Evolutionary conservation across 1,284 basidiomycete species (phyloP), one percentile per base, ranked within the genome.

Genomic region (Tilletia setariae): DNA sequence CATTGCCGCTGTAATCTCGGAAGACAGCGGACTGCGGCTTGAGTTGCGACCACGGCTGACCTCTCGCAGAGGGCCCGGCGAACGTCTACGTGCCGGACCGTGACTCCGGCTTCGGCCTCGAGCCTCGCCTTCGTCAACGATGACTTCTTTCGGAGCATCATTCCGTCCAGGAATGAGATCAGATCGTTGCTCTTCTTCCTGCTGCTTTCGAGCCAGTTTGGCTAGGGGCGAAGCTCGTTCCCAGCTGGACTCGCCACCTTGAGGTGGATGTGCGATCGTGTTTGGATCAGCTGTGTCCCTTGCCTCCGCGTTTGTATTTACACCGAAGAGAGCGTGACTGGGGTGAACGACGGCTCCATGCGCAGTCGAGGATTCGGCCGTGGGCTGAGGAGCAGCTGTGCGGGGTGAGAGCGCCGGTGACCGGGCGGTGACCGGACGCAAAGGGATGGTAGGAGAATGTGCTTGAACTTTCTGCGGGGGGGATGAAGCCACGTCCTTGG

Each of bases 141-240:
- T 11, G 35, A 6, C 35, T 40, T 40, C 35, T 40, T 40, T 40
- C 35, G 6, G 35, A 4, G 11, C 6, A 6, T 11, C 35, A 40
- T 40, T 11, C 35, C 35, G 35, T 40, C 35, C 11, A 11, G 35
- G 11, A 40, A 40, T 40, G 35, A 40, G 35, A 40, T 11, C 46
- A 16, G 16, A 19, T 16, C 19, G 19, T 16, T 49, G 7, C 16
- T 49, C 46, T 4, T 49, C 19, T 49, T 49, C 6, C 19, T 49
- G 19, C 56, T 61, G 30, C 56, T 30, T n/a, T 16, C 56, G 56
- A 11, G 56, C 56, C 56, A 61, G 21, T 32, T 35, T 61, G 15
- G 56, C 56, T 19, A 61, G 56, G 8, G 56, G 56, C 56, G 56
- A 61, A 4, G 56, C 56, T 19, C 56, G 56, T 40, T 61, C 56